Percentiles rank a stretch among this genome's conserved stretches.
phyloP scores from a whole-genome alignment of 176 grass and related monocot genomes.

The Zea luxurians region DNA sequence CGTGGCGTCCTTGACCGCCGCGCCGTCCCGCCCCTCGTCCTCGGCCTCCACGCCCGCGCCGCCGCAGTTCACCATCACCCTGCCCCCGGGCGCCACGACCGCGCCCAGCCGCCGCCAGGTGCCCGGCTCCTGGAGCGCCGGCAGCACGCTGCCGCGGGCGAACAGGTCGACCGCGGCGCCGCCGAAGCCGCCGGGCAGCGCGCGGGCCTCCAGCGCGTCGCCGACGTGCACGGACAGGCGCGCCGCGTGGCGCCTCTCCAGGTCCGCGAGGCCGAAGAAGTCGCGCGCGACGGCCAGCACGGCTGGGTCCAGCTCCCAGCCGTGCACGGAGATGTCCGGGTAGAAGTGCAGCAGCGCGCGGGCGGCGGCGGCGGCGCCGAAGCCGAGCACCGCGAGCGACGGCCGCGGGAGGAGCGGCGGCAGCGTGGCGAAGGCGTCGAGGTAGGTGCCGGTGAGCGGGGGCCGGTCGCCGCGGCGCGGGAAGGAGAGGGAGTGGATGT shows the following conservation, averaged over 20 bases:
- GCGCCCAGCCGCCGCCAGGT: slow-evolving; percentile 50
- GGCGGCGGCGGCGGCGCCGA: slow-evolving; percentile 74
- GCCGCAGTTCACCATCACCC: slow-evolving; percentile 83
- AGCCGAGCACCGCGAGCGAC: slow-evolving; percentile 67
- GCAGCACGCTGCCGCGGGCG: slow-evolving; percentile 67
- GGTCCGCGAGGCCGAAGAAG: slow-evolving; percentile 69
- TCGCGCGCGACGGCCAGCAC: slow-evolving; percentile 67
- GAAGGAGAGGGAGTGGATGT: slow-evolving; percentile 78
- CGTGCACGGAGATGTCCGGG: slow-evolving; percentile 52
- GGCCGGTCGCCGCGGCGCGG: slow-evolving; percentile 33
- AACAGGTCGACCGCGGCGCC: slow-evolving; percentile 79
- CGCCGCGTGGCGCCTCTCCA: slow-evolving; percentile 50
- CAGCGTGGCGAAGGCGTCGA: slow-evolving; percentile 70
- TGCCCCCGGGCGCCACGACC: slow-evolving; percentile 45
- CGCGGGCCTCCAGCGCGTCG: slow-evolving; percentile 54
- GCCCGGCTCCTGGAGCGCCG: slow-evolving; percentile 60
- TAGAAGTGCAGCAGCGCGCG: slow-evolving; percentile 64
- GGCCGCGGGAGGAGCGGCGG: slow-evolving; percentile 64
- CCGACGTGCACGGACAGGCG: slow-evolving; percentile 53
- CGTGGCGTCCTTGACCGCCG: slow-evolving; percentile 63
- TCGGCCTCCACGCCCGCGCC: slow-evolving; percentile 78
- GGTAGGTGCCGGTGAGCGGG: slow-evolving; percentile 63
- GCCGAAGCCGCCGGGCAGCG: slow-evolving; percentile 50
- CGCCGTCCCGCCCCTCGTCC: slow-evolving; percentile 55
- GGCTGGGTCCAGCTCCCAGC: slow-evolving; percentile 74